Evolutionary conservation across 306 rosid genomes (phyloP).

Genomic region (Ochetophila trinervis): DNA sequence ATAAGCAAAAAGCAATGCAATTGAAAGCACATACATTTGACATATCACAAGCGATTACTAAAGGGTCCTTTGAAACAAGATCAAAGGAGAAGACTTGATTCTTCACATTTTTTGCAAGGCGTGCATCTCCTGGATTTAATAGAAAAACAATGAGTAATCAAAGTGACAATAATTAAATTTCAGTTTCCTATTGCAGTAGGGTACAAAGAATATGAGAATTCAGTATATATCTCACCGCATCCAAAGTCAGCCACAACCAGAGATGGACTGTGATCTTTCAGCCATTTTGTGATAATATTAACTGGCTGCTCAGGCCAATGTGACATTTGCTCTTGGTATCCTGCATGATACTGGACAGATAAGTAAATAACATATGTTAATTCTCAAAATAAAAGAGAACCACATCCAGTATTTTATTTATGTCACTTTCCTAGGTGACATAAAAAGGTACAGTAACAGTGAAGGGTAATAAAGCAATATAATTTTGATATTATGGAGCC

Average conservation of each 20-base stretch:
- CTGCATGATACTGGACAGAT: slow-evolving; percentile 82
- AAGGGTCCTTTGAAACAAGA: slow-evolving; percentile 78
- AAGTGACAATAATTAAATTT: not conserved
- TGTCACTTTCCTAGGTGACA: not conserved
- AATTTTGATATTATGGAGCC: not conserved
- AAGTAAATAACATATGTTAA: slow-evolving; percentile 30
- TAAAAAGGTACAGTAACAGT: no score
- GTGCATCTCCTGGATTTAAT: slow-evolving; percentile 78
- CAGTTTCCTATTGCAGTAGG: not conserved
- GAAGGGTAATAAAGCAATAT: not conserved
- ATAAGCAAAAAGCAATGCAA: not conserved
- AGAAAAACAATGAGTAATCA: not conserved
- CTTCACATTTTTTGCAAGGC: slow-evolving; percentile 71
- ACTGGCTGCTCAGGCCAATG: slow-evolving; percentile 94
- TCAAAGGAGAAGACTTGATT: slow-evolving; percentile 85
- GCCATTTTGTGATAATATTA: slow-evolving; percentile 73
- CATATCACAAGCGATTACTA: slow-evolving; percentile 87
- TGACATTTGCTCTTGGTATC: slow-evolving; percentile 87
- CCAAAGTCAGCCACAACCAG: slow-evolving; percentile 93
- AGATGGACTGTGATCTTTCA: slow-evolving; percentile 64
- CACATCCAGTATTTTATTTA: not conserved
- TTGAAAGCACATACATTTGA: slow-evolving; percentile 60
- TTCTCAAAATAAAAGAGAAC: slow-evolving; percentile 14
- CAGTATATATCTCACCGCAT: slow-evolving; percentile 59
- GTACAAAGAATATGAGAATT: not conserved